Conservation (phyloP, 1,284 basidiomycete species). For the Ustilago nuda region DNA sequence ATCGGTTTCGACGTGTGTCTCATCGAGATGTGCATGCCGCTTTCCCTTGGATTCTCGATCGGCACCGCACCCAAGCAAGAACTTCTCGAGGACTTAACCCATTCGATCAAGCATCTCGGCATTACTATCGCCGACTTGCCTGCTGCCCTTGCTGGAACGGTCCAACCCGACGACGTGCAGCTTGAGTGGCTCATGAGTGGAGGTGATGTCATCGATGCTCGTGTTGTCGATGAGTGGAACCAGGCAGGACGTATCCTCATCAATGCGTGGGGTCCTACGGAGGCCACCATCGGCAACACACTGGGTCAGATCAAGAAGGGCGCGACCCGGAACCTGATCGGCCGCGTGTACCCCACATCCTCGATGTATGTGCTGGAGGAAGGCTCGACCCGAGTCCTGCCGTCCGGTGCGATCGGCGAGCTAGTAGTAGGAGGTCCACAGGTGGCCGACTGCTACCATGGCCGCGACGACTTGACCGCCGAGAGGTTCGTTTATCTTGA, state of each 20-base stretch:
- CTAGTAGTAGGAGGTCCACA: constrained; percentile 66
- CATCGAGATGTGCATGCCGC: constrained; percentile 68
- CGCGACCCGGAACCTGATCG: constrained; percentile 59
- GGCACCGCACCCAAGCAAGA: constrained; percentile 62
- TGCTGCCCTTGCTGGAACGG: constrained; percentile 61
- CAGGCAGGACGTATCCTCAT: constrained; percentile 56
- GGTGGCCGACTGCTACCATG: constrained; percentile 65
- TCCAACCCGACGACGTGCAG: constrained; percentile 58
- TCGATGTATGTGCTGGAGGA: constrained; percentile 56
- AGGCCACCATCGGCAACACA: constrained; percentile 68
- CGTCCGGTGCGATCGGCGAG: constrained; percentile 61
- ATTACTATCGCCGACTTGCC: constrained; percentile 67
- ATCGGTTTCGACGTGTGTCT: constrained; percentile 66
- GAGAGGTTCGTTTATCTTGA: constrained; percentile 56
- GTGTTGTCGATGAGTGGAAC: constrained; percentile 63
- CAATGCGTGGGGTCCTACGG: constrained; percentile 68
- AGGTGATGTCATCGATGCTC: constrained; percentile 65
- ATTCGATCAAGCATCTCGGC: constrained; percentile 54
- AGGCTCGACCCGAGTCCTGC: constrained; percentile 30
- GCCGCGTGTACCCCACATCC: constrained; percentile 54
- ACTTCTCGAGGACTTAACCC: constrained; percentile 62
- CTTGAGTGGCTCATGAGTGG: constrained; percentile 69
- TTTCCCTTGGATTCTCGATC: constrained; percentile 63
- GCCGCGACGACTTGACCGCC: constrained; percentile 56
- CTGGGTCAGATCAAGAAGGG: constrained; percentile 56